phyloP scores from a whole-genome alignment of 352 stramenopile genomes.

The Pelagophyceae sp. region DNA sequence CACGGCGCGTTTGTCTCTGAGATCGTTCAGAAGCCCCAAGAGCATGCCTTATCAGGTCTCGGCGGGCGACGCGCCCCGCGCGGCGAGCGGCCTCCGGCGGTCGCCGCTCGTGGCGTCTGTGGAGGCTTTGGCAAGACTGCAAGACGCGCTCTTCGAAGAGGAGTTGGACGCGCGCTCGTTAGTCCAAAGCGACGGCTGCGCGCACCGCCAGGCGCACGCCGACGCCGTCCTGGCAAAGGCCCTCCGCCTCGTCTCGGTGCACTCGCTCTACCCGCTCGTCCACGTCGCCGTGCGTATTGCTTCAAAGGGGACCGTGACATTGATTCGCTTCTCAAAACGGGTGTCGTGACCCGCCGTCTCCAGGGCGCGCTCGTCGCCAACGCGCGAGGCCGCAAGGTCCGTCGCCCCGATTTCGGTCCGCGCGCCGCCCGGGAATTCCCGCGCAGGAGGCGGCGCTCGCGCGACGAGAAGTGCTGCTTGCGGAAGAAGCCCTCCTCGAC shows the following conservation, averaged over 20 bases:
- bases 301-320: neutral
- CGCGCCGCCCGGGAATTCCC: neutral
- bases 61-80: too few species aligned
- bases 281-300: conserved; percentile 9
- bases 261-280: conserved; percentile 14
- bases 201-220: neutral
- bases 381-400: neutral
- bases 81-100: neutral
- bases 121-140: neutral
- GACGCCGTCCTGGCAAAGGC: conserved; percentile 11
- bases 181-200: neutral
- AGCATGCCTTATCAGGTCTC: too few species aligned
- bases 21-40: too few species aligned
- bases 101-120: neutral
- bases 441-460: neutral
- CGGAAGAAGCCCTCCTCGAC: too few species aligned
- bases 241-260: neutral
- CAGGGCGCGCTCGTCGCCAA: neutral
- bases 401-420: too few species aligned
- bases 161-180: neutral
- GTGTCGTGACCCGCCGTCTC: neutral
- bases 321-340: neutral
- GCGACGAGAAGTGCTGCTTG: neutral
- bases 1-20: too few species aligned
- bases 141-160: conserved; percentile 11